phyloP scores from a whole-genome alignment of 345 rosid species.

The Gossypium arboreum region DNA sequence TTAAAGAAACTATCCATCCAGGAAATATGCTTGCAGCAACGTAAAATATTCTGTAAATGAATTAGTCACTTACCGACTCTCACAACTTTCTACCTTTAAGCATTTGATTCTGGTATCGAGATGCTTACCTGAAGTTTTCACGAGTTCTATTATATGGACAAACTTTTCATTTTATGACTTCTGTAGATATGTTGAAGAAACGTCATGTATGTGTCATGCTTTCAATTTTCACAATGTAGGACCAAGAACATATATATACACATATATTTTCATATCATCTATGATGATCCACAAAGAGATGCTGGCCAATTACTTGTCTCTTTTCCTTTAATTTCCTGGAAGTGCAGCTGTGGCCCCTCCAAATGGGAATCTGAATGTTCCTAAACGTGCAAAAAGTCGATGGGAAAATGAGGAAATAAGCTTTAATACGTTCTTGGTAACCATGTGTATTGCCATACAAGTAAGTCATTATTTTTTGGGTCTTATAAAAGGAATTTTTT shows the following conservation, averaged over 20 bases:
- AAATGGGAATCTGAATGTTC: background rate
- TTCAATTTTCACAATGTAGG: background rate
- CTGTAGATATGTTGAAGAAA: background rate
- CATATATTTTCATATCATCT: background rate
- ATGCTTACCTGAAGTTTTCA: background rate
- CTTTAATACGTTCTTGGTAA: background rate
- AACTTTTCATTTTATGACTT: background rate
- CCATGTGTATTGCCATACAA: background rate
- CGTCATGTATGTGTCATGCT: conserved; percentile 6
- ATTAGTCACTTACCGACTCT: background rate
- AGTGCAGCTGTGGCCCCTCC: background rate
- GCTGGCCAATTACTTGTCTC: background rate
- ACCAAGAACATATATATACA: background rate
- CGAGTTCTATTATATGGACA: background rate
- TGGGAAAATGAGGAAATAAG: background rate
- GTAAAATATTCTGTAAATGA: background rate
- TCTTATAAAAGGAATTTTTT: too few species aligned
- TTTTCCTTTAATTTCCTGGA: background rate
- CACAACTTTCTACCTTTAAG: background rate
- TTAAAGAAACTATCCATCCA: background rate
- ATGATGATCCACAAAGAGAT: conserved; percentile 7
- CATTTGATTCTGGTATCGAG: background rate
- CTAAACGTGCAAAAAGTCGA: background rate
- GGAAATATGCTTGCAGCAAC: background rate
- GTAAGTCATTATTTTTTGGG: background rate